These are phyloP conservation scores for Teunomyces stri DNA, from an alignment of 805 yeast species.

Conservation along the genomic window DNA sequence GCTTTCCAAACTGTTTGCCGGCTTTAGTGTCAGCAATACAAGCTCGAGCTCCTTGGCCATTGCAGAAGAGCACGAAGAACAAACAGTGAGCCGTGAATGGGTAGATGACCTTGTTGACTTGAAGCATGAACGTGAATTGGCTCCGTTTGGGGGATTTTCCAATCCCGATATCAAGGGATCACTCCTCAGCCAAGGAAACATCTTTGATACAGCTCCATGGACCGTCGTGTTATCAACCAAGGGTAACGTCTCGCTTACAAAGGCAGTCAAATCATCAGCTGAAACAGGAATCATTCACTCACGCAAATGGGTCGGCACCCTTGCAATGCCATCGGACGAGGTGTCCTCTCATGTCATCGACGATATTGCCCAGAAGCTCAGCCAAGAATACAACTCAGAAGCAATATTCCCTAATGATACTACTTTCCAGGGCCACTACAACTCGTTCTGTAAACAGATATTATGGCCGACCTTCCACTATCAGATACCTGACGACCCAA, in stretches of 20 bases:
- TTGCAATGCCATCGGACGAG: conserved; percentile 87
- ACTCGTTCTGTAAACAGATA: conserved; percentile 88
- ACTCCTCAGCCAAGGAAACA: conserved; percentile 38
- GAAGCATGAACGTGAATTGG: conserved; percentile 29
- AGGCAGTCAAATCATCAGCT: conserved; percentile 69
- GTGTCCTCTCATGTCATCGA: conserved; percentile 56
- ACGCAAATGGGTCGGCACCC: conserved; percentile 80
- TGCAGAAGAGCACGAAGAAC: conserved; percentile 29
- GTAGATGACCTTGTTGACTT: conserved; percentile 8
- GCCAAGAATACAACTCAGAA: conserved; percentile 51
- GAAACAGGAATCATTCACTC: conserved; percentile 33
- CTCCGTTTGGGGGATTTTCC: conserved; percentile 76
- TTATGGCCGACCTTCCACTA: conserved; percentile 94
- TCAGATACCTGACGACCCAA: conserved; percentile 93
- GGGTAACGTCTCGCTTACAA: conserved; percentile 87
- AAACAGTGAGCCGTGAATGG: conserved; percentile 4
- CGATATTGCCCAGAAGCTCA: conserved; percentile 50
- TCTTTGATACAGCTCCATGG: conserved; percentile 70
- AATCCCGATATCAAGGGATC: conserved; percentile 50
- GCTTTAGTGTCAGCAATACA: conserved; percentile 22
- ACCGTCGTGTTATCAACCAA: conserved; percentile 60
- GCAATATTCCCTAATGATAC: conserved; percentile 75
- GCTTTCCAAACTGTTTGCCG: conserved; percentile 13
- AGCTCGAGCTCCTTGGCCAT: conserved; percentile 30
- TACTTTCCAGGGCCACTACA: conserved; percentile 86